phyloP scores from a whole-genome alignment of 108 stramenopile genomes.

The Pseudonitzschia pungens region DNA sequence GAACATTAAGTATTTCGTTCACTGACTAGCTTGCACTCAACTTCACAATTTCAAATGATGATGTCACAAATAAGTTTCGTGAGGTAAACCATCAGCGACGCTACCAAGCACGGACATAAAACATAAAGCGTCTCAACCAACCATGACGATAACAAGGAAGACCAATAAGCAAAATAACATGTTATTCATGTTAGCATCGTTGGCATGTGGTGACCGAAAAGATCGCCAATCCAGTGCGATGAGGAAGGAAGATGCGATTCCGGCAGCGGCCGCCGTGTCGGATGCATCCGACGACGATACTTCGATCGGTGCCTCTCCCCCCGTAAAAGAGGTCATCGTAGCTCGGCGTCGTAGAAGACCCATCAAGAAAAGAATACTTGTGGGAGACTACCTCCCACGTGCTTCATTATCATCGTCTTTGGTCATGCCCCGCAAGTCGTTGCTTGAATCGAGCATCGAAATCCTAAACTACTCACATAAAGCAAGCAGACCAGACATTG shows the following conservation, averaged over 20 bases:
- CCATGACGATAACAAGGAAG: slow-evolving; percentile 10
- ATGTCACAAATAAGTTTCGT: not conserved
- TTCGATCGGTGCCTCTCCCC: not conserved
- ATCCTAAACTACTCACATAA: not conserved
- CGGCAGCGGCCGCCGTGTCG: not conserved
- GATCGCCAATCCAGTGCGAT: not conserved
- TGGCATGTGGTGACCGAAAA: not conserved
- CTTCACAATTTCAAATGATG: not conserved
- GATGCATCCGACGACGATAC: not conserved
- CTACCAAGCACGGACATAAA: not conserved
- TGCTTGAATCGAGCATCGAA: slow-evolving; percentile 3
- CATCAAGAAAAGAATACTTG: slow-evolving; percentile 10
- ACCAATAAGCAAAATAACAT: slow-evolving; percentile 2
- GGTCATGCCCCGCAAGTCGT: not conserved
- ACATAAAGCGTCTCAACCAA: not conserved
- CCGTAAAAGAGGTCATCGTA: slow-evolving; percentile 1
- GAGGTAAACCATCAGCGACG: not conserved
- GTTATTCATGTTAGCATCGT: slow-evolving; percentile 9
- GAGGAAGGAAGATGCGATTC: not conserved
- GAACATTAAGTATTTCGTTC: not conserved
- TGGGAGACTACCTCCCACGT: not conserved
- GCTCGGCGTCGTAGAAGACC: slow-evolving; percentile 7
- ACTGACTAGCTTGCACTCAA: not conserved
- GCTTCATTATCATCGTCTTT: not conserved
- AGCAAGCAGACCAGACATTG: not conserved